Evolutionary conservation across 1,284 basidiomycete genomes (phyloP), one percentile per base, ranked within the genome.

Genomic region (Takashimella tepidaria): DNA sequence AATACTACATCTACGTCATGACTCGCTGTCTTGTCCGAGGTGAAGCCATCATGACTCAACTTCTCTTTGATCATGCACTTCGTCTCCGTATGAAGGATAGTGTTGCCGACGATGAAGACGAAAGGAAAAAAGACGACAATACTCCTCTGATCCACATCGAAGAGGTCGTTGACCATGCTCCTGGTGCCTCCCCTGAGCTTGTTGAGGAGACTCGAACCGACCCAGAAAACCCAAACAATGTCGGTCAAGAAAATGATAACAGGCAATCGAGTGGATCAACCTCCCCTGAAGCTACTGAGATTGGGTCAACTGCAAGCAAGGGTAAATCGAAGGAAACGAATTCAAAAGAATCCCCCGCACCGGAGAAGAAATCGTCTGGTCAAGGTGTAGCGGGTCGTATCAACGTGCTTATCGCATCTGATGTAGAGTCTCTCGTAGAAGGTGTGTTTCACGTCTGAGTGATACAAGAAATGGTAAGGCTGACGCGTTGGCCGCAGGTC

Each of bases 11-110:
- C 49, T 75, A 66, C 58, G 56, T 69, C 53, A 73, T 69, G 46
- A 75, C 74, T 16, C 67, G 74, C 40, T 56, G 70, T 27, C 70
- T 83, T 6, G 81, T 84, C 13, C 80, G 81, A 43, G 66, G 74
- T 5, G 84, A 88, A 67, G 79, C 79, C 2, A 79, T 89, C 49
- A 75, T 88, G 49, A 86, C 85, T 0, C 81, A 87, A 59, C 78
- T 87, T 3, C 73, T 88, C 5, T 86, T 87, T 63, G 83, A 86
- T 55, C 86, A 87, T 60, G 77, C 84, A 1, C 76, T 87, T 3
- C 80, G 85, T 40, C 82, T 87, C 41, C 79, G 86, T 19, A 79
- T 87, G 73, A 69, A 67, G 52, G 69, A 75, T 56, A 53, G 62
- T 12, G 57, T 67, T 16, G 72, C 66, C 13, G 57, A 58, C n/a